Evolutionary conservation across 257 asterid species (phyloP).

Genomic region (Jasminum sambac): DNA sequence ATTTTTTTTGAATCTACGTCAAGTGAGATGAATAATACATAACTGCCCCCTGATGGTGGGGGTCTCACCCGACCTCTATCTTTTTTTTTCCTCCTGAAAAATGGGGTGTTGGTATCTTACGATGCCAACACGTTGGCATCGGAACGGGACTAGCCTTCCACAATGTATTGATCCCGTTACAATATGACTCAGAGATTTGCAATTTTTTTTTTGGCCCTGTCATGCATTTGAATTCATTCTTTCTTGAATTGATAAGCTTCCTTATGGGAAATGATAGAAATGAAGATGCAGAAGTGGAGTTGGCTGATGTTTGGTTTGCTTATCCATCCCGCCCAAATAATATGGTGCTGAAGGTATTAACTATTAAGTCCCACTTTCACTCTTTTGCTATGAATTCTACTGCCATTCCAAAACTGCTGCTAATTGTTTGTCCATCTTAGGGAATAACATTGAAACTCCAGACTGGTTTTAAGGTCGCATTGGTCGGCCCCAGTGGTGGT

Average conservation of each 20-base stretch:
- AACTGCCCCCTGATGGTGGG: no score
- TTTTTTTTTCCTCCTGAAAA: no score
- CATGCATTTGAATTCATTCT: neutral
- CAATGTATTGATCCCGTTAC: neutral
- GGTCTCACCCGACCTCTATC: no score
- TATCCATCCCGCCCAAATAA: conserved; percentile 87
- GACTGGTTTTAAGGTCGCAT: conserved; percentile 81
- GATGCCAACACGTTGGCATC: no score
- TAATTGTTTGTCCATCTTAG: conserved; percentile 32
- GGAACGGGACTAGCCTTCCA: no score
- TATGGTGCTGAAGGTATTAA: conserved; percentile 82
- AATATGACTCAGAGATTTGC: neutral
- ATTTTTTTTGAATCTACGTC: no score
- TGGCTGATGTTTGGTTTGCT: conserved; percentile 86
- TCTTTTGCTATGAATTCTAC: conserved; percentile 13
- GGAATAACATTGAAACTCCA: conserved; percentile 65
- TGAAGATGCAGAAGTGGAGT: conserved; percentile 74
- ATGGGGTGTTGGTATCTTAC: no score
- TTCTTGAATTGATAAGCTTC: neutral
- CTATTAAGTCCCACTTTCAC: conserved; percentile 13
- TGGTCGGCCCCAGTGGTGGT: conserved; percentile 95
- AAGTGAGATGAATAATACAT: no score
- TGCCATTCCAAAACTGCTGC: conserved; percentile 10
- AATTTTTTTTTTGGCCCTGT: neutral
- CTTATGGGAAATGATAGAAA: conserved; percentile 35